Evolutionary conservation across 495 filamentous ascomycete genomes (phyloP).

Genomic region (Beverwykella pulmonaria): DNA sequence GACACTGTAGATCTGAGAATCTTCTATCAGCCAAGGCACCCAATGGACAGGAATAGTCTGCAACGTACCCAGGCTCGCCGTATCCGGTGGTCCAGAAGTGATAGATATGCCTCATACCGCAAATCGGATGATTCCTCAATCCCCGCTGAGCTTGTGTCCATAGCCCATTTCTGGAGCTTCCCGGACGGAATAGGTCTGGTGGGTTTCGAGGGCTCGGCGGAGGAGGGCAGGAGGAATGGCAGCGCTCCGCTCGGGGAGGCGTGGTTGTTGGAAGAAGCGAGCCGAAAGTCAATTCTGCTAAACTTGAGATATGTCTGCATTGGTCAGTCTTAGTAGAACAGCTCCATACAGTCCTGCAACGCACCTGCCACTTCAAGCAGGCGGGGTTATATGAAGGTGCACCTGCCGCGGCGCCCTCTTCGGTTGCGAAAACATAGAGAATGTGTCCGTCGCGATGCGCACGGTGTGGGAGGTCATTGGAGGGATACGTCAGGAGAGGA

Average conservation of each 20-base stretch:
- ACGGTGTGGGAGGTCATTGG: slow-evolving; percentile 74
- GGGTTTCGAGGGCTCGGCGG: slow-evolving; percentile 30
- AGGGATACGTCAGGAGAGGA: slow-evolving; percentile 74
- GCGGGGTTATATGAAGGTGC: slow-evolving; percentile 85
- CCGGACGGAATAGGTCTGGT: slow-evolving; percentile 61
- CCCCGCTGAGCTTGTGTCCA: slow-evolving; percentile 54
- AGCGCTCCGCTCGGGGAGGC: slow-evolving; percentile 85
- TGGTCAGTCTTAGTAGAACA: background rate
- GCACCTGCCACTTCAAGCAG: slow-evolving; percentile 96
- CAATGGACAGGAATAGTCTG: background rate
- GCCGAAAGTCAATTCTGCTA: slow-evolving; percentile 65
- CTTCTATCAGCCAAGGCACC: slow-evolving; percentile 6
- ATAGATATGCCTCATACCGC: slow-evolving; percentile 75
- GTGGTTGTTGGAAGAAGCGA: slow-evolving; percentile 84
- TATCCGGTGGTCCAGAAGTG: slow-evolving; percentile 77
- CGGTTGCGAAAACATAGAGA: slow-evolving; percentile 77
- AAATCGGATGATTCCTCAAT: slow-evolving; percentile 58
- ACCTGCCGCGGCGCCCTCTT: slow-evolving; percentile 62
- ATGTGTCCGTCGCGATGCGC: slow-evolving; percentile 58
- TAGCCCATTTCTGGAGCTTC: slow-evolving; percentile 69
- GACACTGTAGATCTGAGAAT: slow-evolving; percentile 68
- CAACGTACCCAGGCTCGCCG: slow-evolving; percentile 79
- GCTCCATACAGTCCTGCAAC: slow-evolving; percentile 39
- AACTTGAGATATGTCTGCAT: slow-evolving; percentile 82
- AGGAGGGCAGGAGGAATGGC: slow-evolving; percentile 76